Conservation (phyloP, 2,329 filamentous ascomycete species). For the Taxawa tesnikishii region DNA sequence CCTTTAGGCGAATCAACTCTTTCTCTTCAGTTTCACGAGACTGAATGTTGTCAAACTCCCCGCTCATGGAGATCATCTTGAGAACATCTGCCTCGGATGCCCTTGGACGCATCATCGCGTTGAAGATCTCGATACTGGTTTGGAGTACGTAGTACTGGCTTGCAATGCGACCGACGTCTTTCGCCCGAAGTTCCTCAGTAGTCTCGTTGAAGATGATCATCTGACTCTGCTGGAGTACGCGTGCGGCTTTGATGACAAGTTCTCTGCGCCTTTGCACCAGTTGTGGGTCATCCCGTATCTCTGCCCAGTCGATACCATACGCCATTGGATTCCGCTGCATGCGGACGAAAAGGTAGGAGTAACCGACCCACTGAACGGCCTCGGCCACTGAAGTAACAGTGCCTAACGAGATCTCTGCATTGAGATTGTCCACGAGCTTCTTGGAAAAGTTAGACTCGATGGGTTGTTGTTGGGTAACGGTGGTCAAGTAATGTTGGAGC, state of each 20-base stretch:
- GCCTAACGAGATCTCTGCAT: conserved; percentile 84
- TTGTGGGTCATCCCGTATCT: conserved; percentile 76
- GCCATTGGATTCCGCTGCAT: conserved; percentile 87
- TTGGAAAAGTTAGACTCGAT: conserved; percentile 95
- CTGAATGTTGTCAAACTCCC: conserved; percentile 95
- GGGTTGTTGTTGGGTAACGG: conserved; percentile 88
- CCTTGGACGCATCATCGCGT: conserved; percentile 77
- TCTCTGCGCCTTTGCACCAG: conserved; percentile 77
- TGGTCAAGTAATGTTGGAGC: conserved; percentile 77
- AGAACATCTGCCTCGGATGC: conserved; percentile 85
- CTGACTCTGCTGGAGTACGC: conserved; percentile 78
- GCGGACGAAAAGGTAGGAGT: conserved; percentile 92
- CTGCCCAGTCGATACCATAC: conserved; percentile 92
- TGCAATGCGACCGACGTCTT: conserved; percentile 91
- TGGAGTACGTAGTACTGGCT: conserved; percentile 96
- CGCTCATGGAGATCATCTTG: conserved; percentile 94
- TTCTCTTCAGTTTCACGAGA: conserved; percentile 81
- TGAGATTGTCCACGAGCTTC: conserved; percentile 90
- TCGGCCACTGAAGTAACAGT: conserved; percentile 92
- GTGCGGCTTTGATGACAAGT: conserved; percentile 77
- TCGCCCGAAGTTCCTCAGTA: conserved; percentile 84
- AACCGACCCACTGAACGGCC: conserved; percentile 93
- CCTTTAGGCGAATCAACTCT: conserved; percentile 64
- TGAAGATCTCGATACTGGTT: conserved; percentile 90
- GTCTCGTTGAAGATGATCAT: conserved; percentile 98